Conservation (phyloP, 2,329 filamentous ascomycete genomes). For the Botrytis hyacinthi region DNA sequence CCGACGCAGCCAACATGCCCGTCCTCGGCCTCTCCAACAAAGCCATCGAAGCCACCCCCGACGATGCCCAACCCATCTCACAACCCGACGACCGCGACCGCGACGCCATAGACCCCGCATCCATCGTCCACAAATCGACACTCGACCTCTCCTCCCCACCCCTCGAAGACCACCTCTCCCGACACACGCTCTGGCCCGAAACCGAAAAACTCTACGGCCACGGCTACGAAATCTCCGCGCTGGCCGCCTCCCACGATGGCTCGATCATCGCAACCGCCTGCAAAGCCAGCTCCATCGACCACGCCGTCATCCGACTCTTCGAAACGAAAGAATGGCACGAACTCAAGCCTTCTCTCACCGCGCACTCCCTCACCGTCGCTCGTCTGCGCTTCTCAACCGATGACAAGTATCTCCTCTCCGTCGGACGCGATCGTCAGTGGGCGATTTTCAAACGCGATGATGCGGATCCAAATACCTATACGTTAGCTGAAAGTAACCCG, state of each 20-base stretch:
- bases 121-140: conserved; percentile 56
- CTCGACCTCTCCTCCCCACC: conserved; percentile 72
- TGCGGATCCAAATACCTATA: conserved; percentile 47
- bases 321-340: conserved; percentile 87
- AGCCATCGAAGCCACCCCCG: conserved; percentile 64
- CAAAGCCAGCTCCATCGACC: conserved; percentile 86
- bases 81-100: conserved; percentile 47
- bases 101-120: conserved; percentile 55
- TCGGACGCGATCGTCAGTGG: conserved; percentile 91
- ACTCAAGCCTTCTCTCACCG: conserved; percentile 75
- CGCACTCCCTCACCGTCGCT: conserved; percentile 84
- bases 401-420: conserved; percentile 75
- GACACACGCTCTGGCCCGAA: conserved; percentile 93
- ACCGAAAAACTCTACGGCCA: conserved; percentile 96
- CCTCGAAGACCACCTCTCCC: conserved; percentile 82
- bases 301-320: conserved; percentile 90
- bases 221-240: conserved; percentile 91
- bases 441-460: conserved; percentile 65
- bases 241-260: conserved; percentile 74
- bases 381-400: conserved; percentile 76
- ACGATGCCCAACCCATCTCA: conserved; percentile 49
- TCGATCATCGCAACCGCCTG: conserved; percentile 84
- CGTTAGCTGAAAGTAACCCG: conserved; percentile 61
- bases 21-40: conserved; percentile 96
- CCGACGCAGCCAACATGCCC: conserved; percentile 90